Percentiles rank a stretch among this genome's conserved stretches.
Evolutionary conservation across 139 green algal species (phyloP).

Genomic region (Tetratostichococcus sp.): DNA sequence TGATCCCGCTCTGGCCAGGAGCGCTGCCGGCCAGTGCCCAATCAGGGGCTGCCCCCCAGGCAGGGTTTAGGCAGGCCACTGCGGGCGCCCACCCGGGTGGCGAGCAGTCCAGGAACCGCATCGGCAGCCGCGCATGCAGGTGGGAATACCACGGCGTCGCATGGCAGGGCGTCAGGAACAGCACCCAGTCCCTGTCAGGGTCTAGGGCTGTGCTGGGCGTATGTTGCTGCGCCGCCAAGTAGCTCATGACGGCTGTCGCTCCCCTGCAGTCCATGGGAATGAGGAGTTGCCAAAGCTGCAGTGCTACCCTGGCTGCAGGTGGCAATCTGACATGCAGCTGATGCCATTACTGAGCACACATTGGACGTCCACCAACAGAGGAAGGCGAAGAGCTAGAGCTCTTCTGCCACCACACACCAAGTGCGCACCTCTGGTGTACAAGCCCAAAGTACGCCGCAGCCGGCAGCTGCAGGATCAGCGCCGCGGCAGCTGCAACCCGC

Average conservation of each 20-base stretch:
- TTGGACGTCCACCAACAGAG: no score
- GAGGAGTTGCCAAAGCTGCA: not conserved
- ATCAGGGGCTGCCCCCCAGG: no score
- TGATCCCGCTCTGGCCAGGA: no score
- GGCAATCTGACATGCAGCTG: no score
- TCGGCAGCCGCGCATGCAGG: conserved; percentile 28
- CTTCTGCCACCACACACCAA: no score
- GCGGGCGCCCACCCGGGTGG: conserved; percentile 17
- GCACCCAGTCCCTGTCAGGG: not conserved
- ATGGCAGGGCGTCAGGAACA: conserved; percentile 57
- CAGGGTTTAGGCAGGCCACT: not conserved
- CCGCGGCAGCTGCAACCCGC: not conserved
- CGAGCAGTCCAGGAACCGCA: conserved; percentile 59
- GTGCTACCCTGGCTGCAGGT: no score
- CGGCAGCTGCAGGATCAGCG: conserved; percentile 25
- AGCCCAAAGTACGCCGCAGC: conserved; percentile 31
- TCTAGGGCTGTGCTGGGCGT: no score
- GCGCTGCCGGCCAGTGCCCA: no score
- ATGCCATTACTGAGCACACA: no score
- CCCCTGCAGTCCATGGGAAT: no score
- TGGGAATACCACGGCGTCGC: conserved; percentile 42
- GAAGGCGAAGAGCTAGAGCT: no score
- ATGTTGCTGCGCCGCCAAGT: conserved; percentile 7
- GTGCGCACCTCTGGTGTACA: conserved; percentile 36
- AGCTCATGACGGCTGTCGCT: conserved; percentile 15